Evolutionary conservation across 2,329 filamentous ascomycete genomes (phyloP), one percentile per base, ranked within the genome.

Genomic region (Neonectria hederae): DNA sequence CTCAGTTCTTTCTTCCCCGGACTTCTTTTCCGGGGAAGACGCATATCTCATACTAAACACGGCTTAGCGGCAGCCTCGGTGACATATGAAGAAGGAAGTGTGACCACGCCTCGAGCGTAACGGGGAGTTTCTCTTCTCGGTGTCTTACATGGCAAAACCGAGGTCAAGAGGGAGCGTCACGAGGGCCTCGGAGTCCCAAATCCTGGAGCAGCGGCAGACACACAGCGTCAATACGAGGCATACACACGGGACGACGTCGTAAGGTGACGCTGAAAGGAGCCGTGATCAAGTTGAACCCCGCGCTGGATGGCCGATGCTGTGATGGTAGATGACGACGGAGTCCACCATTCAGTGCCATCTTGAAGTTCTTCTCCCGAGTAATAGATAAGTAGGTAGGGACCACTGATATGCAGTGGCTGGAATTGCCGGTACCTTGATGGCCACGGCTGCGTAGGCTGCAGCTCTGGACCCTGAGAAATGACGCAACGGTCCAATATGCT

Each of bases 391-490:
- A n/a, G n/a, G n/a, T n/a, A n/a, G n/a, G n/a, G n/a, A n/a, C n/a
- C n/a, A n/a, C n/a, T n/a, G n/a, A n/a, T n/a, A n/a, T n/a, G n/a
- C n/a, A n/a, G n/a, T n/a, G 38, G 49, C 21, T 54, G 54, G 32
- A 48, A 21, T 56, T n/a, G 26, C 21, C 24, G n/a, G 51, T 52
- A 72, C 70, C 70, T 68, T 72, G 70, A 72, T 71, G 68, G 65
- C 49, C 35, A 19, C 45, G 22, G 66, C 19, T 62, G 52, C 56
- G 19, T 45, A 48, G 55, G 58, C 46, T 60, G 52, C 55, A 51
- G 54, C 11, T 14, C 14, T 56, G 46, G 64, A 66, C 59, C 69
- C 69, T 67, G 65, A 62, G 60, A 58, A 57, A 62, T 62, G 53
- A 56, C 53, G 53, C 52, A 55, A 51, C n/a, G 19, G 17, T 22